phyloP scores from a whole-genome alignment of 1,139 yeast genomes.

The Geotrichum australiense region DNA sequence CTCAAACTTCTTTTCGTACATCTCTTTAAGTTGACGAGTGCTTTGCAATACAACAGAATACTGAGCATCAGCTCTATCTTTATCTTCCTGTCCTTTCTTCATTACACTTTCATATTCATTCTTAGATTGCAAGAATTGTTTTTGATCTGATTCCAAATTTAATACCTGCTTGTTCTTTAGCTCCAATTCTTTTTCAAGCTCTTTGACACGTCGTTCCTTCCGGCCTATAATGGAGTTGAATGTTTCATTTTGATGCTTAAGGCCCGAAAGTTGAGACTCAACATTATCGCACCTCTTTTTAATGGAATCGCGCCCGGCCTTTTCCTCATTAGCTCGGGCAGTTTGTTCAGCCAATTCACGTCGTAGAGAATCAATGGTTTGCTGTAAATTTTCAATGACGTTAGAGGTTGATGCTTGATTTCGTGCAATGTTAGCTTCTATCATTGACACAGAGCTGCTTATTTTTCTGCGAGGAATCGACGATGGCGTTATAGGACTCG shows the following conservation, averaged over 20 bases:
- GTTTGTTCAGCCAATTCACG: conserved; percentile 26
- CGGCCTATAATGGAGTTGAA: conserved; percentile 25
- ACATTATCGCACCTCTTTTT: conserved; percentile 25
- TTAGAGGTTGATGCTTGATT: conserved; percentile 22
- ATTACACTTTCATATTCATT: conserved; percentile 11
- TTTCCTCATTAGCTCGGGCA: conserved; percentile 26
- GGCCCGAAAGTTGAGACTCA: conserved; percentile 25
- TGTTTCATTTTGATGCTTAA: conserved; percentile 28
- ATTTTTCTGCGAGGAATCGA: conserved; percentile 4
- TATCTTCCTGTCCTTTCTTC: conserved; percentile 19
- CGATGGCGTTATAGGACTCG: conserved; percentile 10
- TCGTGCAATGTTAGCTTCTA: conserved; percentile 17
- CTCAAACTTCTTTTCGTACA: conserved; percentile 10
- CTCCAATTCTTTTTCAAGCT: conserved; percentile 21
- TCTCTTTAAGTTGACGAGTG: conserved; percentile 1
- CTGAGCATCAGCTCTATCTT: conserved; percentile 21
- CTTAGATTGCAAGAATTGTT: conserved; percentile 13
- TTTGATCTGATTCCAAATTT: conserved; percentile 12
- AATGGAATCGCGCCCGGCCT: conserved; percentile 25
- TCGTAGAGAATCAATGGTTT: conserved; percentile 25
- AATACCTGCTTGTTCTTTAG: conserved; percentile 8
- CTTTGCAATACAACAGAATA: conserved; percentile 11
- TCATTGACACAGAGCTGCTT: conserved; percentile 8
- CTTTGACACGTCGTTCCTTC: conserved; percentile 27
- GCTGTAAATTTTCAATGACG: conserved; percentile 28